A percentile compares a stretch with the other conserved stretches of the same genome.
phyloP scores from a whole-genome alignment of 805 yeast species.

The Kuraishia hungarica region DNA sequence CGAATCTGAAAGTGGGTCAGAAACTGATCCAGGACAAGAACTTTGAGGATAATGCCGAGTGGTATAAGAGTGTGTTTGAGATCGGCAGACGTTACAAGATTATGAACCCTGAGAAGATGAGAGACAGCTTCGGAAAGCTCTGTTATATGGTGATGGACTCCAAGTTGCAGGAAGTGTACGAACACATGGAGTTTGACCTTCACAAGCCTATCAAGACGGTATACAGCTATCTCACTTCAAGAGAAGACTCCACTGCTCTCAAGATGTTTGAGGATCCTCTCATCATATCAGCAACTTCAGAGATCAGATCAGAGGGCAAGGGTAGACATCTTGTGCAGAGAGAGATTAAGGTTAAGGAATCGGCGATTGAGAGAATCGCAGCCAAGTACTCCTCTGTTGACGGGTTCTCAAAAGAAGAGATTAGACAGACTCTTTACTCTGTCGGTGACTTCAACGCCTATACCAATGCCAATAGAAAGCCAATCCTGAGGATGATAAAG shows the following conservation, averaged over 20 bases:
- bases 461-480: slow-evolving; percentile 57
- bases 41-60: slow-evolving; percentile 59
- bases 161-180: slow-evolving; percentile 58
- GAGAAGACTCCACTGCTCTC: slow-evolving; percentile 25
- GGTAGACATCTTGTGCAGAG: slow-evolving; percentile 43
- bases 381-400: slow-evolving; percentile 32
- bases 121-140: slow-evolving; percentile 70
- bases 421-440: slow-evolving; percentile 67
- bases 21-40: slow-evolving; percentile 55
- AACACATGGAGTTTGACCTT: slow-evolving; percentile 67
- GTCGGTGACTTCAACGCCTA: slow-evolving; percentile 75
- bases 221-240: slow-evolving; percentile 32
- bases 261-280: slow-evolving; percentile 48
- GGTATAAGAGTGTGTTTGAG: slow-evolving; percentile 68
- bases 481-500: slow-evolving; percentile 54
- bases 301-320: slow-evolving; percentile 52
- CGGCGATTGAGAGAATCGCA: slow-evolving; percentile 56
- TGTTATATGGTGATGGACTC: slow-evolving; percentile 87
- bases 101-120: slow-evolving; percentile 78
- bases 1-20: slow-evolving; percentile 64
- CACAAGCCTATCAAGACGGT: slow-evolving; percentile 68
- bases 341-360: slow-evolving; percentile 58
- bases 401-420: slow-evolving; percentile 47
- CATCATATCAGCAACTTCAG: slow-evolving; percentile 57
- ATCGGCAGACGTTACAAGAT: slow-evolving; percentile 75